A percentile compares a stretch with the other conserved stretches of the same genome.
Evolutionary conservation across 768 basidiomycete species (phyloP).

Genomic region (Suillus cothurnatus): DNA sequence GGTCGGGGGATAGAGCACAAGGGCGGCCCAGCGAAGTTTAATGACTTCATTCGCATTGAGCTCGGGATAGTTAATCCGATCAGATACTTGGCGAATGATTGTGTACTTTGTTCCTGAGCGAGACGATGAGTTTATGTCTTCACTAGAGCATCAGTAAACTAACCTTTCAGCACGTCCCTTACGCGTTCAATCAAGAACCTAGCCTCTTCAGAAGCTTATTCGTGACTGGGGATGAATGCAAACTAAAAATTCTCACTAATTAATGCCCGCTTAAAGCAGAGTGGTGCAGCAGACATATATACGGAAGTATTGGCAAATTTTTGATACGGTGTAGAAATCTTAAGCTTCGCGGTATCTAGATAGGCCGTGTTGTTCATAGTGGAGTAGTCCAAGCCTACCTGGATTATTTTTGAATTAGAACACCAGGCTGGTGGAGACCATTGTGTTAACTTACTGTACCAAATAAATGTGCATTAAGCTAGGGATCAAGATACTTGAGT

Average conservation of each 20-base stretch:
- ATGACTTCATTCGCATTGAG: background rate
- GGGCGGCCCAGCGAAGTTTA: background rate
- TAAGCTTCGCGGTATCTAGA: conserved; percentile 41
- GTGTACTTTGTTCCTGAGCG: background rate
- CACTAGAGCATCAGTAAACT: background rate
- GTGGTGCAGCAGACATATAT: conserved; percentile 30
- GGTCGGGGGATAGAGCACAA: background rate
- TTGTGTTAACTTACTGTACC: background rate
- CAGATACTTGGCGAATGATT: background rate
- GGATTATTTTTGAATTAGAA: no score
- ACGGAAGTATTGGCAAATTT: conserved; percentile 58
- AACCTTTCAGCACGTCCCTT: background rate
- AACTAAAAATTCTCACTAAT: conserved; percentile 36
- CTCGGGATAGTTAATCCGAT: background rate
- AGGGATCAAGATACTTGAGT: background rate
- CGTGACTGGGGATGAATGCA: conserved; percentile 43
- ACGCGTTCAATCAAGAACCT: conserved; percentile 43
- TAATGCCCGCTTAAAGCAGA: conserved; percentile 7
- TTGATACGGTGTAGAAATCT: conserved; percentile 46
- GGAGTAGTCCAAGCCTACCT: background rate
- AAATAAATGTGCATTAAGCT: background rate
- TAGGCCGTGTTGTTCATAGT: background rate
- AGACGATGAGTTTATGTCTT: background rate
- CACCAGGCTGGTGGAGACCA: background rate
- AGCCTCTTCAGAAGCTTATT: conserved; percentile 46